Evolutionary conservation across 352 stramenopile genomes (phyloP).

Genomic region (Lagenidium sp.): DNA sequence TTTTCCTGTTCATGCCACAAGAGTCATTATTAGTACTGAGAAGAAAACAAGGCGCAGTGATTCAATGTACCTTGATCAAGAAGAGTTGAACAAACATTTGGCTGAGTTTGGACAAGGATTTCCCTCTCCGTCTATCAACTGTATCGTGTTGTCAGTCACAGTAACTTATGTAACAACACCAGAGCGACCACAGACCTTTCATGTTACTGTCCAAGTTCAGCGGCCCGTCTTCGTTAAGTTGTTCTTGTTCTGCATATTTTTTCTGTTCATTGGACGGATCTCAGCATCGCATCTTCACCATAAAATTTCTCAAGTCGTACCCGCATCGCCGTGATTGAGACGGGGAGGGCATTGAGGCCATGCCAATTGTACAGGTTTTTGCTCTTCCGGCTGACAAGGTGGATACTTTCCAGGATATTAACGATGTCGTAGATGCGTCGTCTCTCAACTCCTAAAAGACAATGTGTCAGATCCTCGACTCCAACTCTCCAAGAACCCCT

Average conservation of each 20-base stretch:
- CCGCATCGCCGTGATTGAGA: conserved; percentile 68
- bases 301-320: too few relatives aligned
- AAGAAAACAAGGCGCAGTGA: background rate
- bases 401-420: conserved; percentile 96
- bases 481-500: background rate
- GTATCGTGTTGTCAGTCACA: background rate
- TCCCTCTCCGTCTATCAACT: conserved; percentile 55
- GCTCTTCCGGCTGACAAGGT: conserved; percentile 91
- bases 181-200: conserved; percentile 29
- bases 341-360: conserved; percentile 50
- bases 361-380: conserved; percentile 97
- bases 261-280: conserved; percentile 10
- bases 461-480: background rate
- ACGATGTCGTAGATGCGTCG: conserved; percentile 97
- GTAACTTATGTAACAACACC: background rate
- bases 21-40: background rate
- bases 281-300: too few relatives aligned
- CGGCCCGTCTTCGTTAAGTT: conserved; percentile 10
- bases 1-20: too few relatives aligned
- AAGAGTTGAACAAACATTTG: conserved; percentile 96
- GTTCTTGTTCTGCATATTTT: conserved; percentile 28
- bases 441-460: conserved; percentile 77
- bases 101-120: conserved; percentile 88
- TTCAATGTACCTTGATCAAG: conserved; percentile 63
- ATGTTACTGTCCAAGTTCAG: conserved; percentile 39